Evolutionary conservation across 331 rosid genomes (phyloP).

Genomic region (Rosa hybrid): DNA sequence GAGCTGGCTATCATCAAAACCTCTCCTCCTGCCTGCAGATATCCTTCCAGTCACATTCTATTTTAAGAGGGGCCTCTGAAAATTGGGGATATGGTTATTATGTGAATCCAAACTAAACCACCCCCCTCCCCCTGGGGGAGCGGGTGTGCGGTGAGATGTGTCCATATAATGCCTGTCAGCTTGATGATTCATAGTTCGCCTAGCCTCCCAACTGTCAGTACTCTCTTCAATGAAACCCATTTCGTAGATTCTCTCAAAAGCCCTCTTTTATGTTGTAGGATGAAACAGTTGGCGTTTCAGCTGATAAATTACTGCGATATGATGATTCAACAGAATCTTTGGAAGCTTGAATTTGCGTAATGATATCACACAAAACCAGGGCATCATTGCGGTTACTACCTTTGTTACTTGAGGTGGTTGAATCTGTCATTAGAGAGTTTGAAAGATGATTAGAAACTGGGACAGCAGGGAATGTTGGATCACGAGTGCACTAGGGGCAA

Average conservation of each 20-base stretch:
- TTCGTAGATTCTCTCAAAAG: slow-evolving; percentile 64
- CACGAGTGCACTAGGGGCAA: slow-evolving; percentile 99
- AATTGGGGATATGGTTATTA: slow-evolving; percentile 79
- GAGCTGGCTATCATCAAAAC: slow-evolving; percentile 93
- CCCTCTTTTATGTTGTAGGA: slow-evolving; percentile 61
- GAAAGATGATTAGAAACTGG: slow-evolving; percentile 74
- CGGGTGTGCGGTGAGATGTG: slow-evolving; percentile 56
- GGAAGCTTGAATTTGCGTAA: slow-evolving; percentile 96
- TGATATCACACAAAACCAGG: slow-evolving; percentile 91
- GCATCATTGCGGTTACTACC: slow-evolving; percentile 83
- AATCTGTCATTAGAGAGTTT: slow-evolving; percentile 68
- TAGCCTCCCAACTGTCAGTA: slow-evolving; percentile 69
- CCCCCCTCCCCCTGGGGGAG: too few relatives aligned
- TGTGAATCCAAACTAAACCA: slow-evolving; percentile 84
- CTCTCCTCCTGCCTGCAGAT: slow-evolving; percentile 93
- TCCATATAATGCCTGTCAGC: slow-evolving; percentile 75
- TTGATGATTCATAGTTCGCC: slow-evolving; percentile 60
- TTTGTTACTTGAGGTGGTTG: slow-evolving; percentile 62
- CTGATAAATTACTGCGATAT: slow-evolving; percentile 53
- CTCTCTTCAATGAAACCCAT: slow-evolving; percentile 65
- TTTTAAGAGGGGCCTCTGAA: slow-evolving; percentile 92
- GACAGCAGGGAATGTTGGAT: slow-evolving; percentile 92
- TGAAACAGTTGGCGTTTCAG: slow-evolving; percentile 57
- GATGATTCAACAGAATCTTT: slow-evolving; percentile 76
- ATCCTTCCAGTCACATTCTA: slow-evolving; percentile 81